These are phyloP conservation scores for Kandelia obovata DNA, from an alignment of 345 rosid genomes.

Conservation along the genomic window DNA sequence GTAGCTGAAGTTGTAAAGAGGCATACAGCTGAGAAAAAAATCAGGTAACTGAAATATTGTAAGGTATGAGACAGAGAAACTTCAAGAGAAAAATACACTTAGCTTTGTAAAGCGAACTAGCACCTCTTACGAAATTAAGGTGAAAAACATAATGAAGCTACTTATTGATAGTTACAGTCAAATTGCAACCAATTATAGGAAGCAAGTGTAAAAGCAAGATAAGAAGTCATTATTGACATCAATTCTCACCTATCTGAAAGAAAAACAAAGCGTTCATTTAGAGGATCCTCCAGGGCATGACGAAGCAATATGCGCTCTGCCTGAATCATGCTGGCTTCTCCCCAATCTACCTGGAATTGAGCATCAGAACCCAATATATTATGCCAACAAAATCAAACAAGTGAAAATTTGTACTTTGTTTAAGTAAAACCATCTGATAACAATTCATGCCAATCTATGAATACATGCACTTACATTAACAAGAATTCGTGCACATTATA, in stretches of 20 bases:
- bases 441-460: background rate
- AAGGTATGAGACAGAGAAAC: slow-evolving; percentile 19
- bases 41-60: slow-evolving; percentile 33
- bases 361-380: slow-evolving; percentile 10
- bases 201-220: background rate
- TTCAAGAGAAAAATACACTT: background rate
- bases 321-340: slow-evolving; percentile 87
- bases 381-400: background rate
- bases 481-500: background rate
- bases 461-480: background rate
- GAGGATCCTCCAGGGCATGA: slow-evolving; percentile 78
- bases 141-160: background rate
- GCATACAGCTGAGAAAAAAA: slow-evolving; percentile 86
- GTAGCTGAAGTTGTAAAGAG: slow-evolving; percentile 90
- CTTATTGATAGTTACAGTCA: too few relatives aligned
- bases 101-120: background rate
- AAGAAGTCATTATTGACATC: slow-evolving; percentile 3
- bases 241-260: slow-evolving; percentile 82
- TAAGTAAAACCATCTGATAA: background rate
- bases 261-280: slow-evolving; percentile 80
- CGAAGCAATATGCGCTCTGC: slow-evolving; percentile 91
- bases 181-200: background rate
- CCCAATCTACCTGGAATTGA: slow-evolving; percentile 88
- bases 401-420: background rate
- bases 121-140: background rate